A percentile compares a stretch with the other conserved stretches of the same genome.
Conservation (phyloP, 1,284 basidiomycete genomes). For the Schizophyllum amplum region DNA sequence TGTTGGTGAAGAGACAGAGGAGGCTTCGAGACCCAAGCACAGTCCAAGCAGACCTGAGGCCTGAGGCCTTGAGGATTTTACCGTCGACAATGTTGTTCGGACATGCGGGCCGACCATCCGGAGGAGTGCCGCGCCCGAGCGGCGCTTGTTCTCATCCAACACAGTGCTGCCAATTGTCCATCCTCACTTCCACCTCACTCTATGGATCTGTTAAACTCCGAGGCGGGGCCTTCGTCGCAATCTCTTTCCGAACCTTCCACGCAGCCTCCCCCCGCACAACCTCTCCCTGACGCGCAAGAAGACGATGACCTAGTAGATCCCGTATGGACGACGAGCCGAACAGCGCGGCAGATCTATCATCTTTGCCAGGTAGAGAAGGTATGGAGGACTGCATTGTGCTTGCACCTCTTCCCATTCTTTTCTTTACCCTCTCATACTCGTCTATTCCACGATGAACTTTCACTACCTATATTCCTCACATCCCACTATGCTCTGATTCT, state of each 20-base stretch:
- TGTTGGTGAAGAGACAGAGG: too few relatives aligned
- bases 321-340: conserved; percentile 73
- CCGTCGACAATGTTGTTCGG: not conserved
- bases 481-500: too few relatives aligned
- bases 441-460: too few relatives aligned
- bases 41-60: too few relatives aligned
- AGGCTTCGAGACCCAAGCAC: too few relatives aligned
- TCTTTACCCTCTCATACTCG: too few relatives aligned
- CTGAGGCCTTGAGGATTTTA: too few relatives aligned
- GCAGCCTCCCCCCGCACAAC: conserved; percentile 10
- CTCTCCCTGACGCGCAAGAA: conserved; percentile 10
- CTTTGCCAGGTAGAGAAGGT: conserved; percentile 77
- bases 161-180: not conserved
- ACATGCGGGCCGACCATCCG: not conserved
- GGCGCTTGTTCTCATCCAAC: not conserved
- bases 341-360: conserved; percentile 72
- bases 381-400: too few relatives aligned
- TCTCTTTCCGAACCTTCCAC: conserved; percentile 11
- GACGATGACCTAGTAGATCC: conserved; percentile 44
- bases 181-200: too few relatives aligned
- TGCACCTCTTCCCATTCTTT: too few relatives aligned
- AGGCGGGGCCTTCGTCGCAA: conserved; percentile 9
- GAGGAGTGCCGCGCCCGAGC: not conserved
- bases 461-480: too few relatives aligned
- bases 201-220: not conserved